Conservation (phyloP, 768 basidiomycete genomes). For the Leccinum longicurvipes region DNA sequence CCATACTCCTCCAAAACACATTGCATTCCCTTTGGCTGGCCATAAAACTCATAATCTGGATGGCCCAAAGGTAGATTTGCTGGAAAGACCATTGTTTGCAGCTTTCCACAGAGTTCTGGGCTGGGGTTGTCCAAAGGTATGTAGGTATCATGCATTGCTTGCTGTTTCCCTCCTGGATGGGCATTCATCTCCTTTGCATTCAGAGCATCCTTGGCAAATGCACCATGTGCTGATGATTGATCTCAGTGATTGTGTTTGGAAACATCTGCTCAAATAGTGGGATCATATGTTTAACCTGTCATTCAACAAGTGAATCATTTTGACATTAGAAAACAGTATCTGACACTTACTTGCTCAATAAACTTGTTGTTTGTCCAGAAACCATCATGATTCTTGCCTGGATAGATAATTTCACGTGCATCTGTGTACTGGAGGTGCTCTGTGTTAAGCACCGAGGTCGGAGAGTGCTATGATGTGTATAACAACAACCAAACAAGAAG, state of each 20-base stretch:
- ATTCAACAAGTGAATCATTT: too few species aligned
- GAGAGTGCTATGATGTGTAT: too few species aligned
- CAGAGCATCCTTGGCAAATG: slow-evolving; percentile 23
- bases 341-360: too few species aligned
- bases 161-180: slow-evolving; percentile 19
- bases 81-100: slow-evolving; percentile 36
- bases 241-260: slow-evolving; percentile 18
- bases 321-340: too few species aligned
- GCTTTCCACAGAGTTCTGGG: not conserved
- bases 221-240: slow-evolving; percentile 25
- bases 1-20: slow-evolving; percentile 25
- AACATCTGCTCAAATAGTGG: too few species aligned
- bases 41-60: slow-evolving; percentile 6
- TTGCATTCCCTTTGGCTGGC: slow-evolving; percentile 19
- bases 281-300: too few species aligned
- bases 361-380: too few species aligned
- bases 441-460: too few species aligned
- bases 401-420: too few species aligned
- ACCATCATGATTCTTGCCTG: too few species aligned
- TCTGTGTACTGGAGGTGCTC: too few species aligned
- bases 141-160: slow-evolving; percentile 12
- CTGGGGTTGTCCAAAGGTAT: slow-evolving; percentile 12
- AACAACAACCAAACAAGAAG: too few species aligned
- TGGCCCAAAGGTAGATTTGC: not conserved
- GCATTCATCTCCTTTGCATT: slow-evolving; percentile 29